Percentiles rank a stretch among this genome's conserved stretches.
These are phyloP conservation scores for Penicillium crystallinum DNA, from an alignment of 495 filamentous ascomycete species.

Conservation along the genomic window DNA sequence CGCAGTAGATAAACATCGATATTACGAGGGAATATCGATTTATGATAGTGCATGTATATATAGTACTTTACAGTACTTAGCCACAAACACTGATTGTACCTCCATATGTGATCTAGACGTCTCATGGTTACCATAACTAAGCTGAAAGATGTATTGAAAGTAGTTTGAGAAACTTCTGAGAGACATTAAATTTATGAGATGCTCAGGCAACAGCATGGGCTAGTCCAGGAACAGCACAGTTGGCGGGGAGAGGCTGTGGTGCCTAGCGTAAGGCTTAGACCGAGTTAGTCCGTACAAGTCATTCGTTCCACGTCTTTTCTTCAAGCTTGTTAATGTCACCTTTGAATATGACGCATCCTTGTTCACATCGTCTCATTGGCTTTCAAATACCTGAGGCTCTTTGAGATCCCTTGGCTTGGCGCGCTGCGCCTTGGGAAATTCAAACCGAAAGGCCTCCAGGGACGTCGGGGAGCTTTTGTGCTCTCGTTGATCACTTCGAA, in stretches of 20 bases:
- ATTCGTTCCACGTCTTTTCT: background rate
- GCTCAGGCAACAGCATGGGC: background rate
- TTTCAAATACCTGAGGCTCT: background rate
- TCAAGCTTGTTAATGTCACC: background rate
- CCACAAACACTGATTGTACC: too few relatives aligned
- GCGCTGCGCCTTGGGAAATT: too few relatives aligned
- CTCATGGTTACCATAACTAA: too few relatives aligned
- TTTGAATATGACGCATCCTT: background rate
- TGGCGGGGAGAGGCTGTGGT: background rate
- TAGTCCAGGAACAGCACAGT: background rate
- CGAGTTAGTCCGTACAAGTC: background rate
- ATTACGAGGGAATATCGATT: background rate
- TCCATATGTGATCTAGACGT: too few relatives aligned
- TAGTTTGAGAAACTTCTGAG: too few relatives aligned
- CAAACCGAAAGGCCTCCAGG: too few relatives aligned
- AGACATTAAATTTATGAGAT: too few relatives aligned
- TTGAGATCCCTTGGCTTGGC: background rate
- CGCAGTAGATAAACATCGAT: background rate
- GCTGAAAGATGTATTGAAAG: too few relatives aligned
- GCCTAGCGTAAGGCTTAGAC: background rate
- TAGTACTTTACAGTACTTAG: background rate
- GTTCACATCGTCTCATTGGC: background rate
- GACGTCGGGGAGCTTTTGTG: too few relatives aligned
- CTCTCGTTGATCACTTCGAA: background rate
- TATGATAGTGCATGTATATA: background rate